phyloP scores from a whole-genome alignment of 2,329 filamentous ascomycete genomes.

The Zymoseptoria pseudotritici region DNA sequence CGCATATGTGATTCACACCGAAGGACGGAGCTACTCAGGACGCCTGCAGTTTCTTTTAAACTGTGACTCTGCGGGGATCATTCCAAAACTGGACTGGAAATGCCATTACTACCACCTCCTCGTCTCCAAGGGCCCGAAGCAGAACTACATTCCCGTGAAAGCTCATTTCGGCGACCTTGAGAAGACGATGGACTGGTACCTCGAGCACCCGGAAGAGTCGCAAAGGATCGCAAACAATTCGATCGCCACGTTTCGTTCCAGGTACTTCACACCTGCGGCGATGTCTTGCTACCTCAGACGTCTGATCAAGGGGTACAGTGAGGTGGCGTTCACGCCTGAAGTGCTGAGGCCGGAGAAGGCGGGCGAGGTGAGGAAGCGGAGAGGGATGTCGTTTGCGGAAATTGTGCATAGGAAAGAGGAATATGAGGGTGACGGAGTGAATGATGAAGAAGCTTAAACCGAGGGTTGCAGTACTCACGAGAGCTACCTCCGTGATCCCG shows the following conservation, averaged over 20 bases:
- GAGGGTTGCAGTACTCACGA: too few species aligned
- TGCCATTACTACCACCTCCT: constrained; percentile 23
- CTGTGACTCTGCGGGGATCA: constrained; percentile 23
- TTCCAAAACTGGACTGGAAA: constrained; percentile 23
- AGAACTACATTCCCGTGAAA: constrained; percentile 24
- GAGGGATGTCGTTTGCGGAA: constrained; percentile 5
- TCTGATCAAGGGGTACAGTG: constrained; percentile 21
- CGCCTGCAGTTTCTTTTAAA: constrained; percentile 25
- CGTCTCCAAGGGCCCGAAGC: constrained; percentile 14
- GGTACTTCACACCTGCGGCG: constrained; percentile 25
- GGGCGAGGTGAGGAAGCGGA: neutral
- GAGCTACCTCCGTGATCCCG: too few species aligned
- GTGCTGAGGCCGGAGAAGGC: constrained; percentile 5
- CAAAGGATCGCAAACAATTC: constrained; percentile 22
- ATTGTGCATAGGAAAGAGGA: constrained; percentile 1
- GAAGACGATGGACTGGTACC: constrained; percentile 19
- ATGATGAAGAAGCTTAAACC: neutral
- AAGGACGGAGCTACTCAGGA: constrained; percentile 24
- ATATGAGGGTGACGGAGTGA: neutral
- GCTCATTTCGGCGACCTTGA: constrained; percentile 24
- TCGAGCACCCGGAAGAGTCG: constrained; percentile 18
- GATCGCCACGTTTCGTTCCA: constrained; percentile 20
- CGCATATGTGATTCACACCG: constrained; percentile 23
- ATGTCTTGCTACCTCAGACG: constrained; percentile 27
- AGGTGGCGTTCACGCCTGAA: constrained; percentile 22